phyloP scores from a whole-genome alignment of 495 filamentous ascomycete genomes.

The Aspergillus indologenus region DNA sequence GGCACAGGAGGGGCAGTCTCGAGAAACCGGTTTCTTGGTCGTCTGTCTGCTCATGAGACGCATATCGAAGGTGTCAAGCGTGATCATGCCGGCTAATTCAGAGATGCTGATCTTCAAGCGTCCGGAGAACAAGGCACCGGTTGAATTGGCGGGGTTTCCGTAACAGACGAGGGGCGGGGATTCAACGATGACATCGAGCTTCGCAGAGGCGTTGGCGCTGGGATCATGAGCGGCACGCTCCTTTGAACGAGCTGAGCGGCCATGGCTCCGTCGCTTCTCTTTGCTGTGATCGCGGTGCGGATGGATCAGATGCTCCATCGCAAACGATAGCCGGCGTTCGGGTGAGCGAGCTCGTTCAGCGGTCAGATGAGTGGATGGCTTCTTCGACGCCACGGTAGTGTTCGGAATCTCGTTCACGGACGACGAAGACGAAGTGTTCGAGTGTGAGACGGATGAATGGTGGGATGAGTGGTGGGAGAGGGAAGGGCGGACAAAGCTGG shows the following conservation, averaged over 20 bases:
- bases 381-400: constrained; percentile 28
- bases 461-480: constrained; percentile 37
- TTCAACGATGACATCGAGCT: constrained; percentile 76
- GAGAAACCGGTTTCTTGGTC: constrained; percentile 73
- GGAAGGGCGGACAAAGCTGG: constrained; percentile 45
- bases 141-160: constrained; percentile 68
- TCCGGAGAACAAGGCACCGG: constrained; percentile 84
- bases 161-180: constrained; percentile 87
- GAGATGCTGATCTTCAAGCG: constrained; percentile 71
- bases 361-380: constrained; percentile 24
- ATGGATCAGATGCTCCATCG: constrained; percentile 47
- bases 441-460: constrained; percentile 35
- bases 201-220: constrained; percentile 41
- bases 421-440: constrained; percentile 40
- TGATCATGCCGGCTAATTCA: constrained; percentile 51
- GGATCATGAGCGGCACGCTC: constrained; percentile 33
- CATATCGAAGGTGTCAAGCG: constrained; percentile 69
- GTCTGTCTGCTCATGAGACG: constrained; percentile 61
- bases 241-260: constrained; percentile 40
- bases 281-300: constrained; percentile 44
- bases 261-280: constrained; percentile 41
- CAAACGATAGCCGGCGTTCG: constrained; percentile 44
- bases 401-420: constrained; percentile 42
- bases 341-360: constrained; percentile 38
- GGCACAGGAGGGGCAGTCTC: constrained; percentile 73